Base-by-base conservation (phyloP, 768 basidiomycete genomes). In the Suillus cothurnatus region DNA sequence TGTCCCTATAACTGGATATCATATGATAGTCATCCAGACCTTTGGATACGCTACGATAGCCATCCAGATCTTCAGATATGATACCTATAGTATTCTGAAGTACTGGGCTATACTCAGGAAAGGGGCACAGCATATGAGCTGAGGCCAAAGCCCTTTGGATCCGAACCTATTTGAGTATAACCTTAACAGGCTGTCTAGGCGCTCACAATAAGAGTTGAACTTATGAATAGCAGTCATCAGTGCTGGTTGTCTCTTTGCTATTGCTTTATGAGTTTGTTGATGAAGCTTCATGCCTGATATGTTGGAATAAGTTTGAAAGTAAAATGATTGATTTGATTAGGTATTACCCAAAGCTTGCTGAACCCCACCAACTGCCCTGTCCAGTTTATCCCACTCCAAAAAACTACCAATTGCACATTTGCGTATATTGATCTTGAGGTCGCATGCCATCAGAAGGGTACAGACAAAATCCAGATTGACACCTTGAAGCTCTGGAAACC, bases 161-260 rank as follows among this genome's bases (percentile, higher is more conserved):
- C n/a, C n/a, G n/a, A n/a, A n/a, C n/a, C n/a, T n/a, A n/a, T n/a
- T n/a, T n/a, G n/a, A n/a, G n/a, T n/a, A n/a, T n/a, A n/a, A n/a
- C n/a, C n/a, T n/a, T n/a, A n/a, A n/a, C n/a, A 79, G 66, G 0
- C n/a, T 43, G 19, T 31, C 61, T 2, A 80, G 69, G 0, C 57
- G 65, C 4, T 64, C 66, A 62, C 76, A 78, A 38, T 75, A 73
- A 0, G 12, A 39, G 39, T 79, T 80, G 62, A 69, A 79, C 49
- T 76, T 79, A 0, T 38, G 43, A 47, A 74, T 71, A 0, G 69
- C 70, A 12, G 53, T 62, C 39, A 73, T 64, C 2, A 74, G 67
- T 0, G 74, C 36, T 36, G 36, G 36, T 12, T 36, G 36, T 36
- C 36, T 36, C 36, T 36, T 36, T 9, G 36, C 36, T 36, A 36